Conservation (phyloP, 148 eudicot genomes). For the Persicaria maculosa region DNA sequence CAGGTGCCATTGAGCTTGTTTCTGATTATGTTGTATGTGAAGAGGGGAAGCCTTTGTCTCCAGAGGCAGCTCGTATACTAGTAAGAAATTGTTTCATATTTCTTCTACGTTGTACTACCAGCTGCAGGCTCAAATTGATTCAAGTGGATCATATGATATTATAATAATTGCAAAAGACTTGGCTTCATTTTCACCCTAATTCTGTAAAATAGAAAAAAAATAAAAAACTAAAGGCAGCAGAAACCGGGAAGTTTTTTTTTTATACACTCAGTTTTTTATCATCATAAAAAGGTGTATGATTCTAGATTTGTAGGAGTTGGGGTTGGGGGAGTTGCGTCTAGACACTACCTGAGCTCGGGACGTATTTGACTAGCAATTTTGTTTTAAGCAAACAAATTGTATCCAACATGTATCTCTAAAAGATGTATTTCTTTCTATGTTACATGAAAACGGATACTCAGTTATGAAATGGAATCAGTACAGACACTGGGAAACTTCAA, state of each 20-base stretch:
- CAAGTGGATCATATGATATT: not conserved
- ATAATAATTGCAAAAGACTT: too few relatives aligned
- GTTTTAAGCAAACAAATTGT: not conserved
- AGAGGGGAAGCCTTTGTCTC: constrained; percentile 82
- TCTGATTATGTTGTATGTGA: constrained; percentile 83
- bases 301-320: not conserved
- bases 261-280: too few relatives aligned
- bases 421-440: too few relatives aligned
- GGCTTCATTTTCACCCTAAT: too few relatives aligned
- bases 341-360: not conserved
- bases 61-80: constrained; percentile 84
- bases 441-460: too few relatives aligned
- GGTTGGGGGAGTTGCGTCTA: not conserved
- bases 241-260: too few relatives aligned
- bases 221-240: too few relatives aligned
- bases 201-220: too few relatives aligned
- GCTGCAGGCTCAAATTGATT: not conserved
- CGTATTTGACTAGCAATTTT: not conserved
- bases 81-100: constrained; percentile 28
- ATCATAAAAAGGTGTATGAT: too few relatives aligned
- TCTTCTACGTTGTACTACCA: not conserved
- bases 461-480: too few relatives aligned
- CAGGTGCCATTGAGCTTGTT: constrained; percentile 89
- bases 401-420: not conserved
- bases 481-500: too few relatives aligned